A percentile compares a stretch with the other conserved stretches of the same genome.
Evolutionary conservation across 306 rosid species (phyloP).

Genomic region (Quercus alba): DNA sequence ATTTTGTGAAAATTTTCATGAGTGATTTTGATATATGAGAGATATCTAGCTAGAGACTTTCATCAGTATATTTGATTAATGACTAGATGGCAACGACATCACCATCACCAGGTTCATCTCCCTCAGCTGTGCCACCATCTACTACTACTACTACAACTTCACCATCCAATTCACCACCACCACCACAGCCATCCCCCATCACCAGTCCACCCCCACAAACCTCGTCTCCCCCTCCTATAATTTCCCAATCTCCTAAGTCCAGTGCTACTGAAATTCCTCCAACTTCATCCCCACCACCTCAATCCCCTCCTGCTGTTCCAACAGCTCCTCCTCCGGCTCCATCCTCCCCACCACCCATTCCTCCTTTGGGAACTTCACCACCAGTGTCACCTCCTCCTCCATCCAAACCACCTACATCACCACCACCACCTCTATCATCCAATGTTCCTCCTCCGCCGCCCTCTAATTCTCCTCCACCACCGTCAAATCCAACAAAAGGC

Average conservation of each 20-base stretch:
- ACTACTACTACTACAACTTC: constrained; percentile 24
- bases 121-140: constrained; percentile 40
- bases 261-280: constrained; percentile 20
- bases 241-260: constrained; percentile 30
- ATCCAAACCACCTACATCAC: constrained; percentile 18
- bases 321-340: constrained; percentile 16
- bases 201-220: constrained; percentile 18
- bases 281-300: constrained; percentile 8
- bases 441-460: constrained; percentile 4
- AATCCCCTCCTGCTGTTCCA: constrained; percentile 33
- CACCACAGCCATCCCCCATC: constrained; percentile 1
- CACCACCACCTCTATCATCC: constrained; percentile 35
- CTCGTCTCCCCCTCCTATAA: constrained; percentile 14
- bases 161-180: neutral
- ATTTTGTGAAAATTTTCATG: constrained; percentile 11
- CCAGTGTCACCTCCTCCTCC: constrained; percentile 21
- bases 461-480: neutral
- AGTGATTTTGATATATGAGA: constrained; percentile 15
- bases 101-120: constrained; percentile 57
- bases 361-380: constrained; percentile 20
- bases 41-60: neutral
- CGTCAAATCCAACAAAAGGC: neutral
- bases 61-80: constrained; percentile 16
- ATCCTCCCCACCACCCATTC: constrained; percentile 6
- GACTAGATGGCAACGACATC: constrained; percentile 53